Evolutionary conservation across 164 flowering plant genomes (phyloP).

Genomic region (Taxillus chinensis): DNA sequence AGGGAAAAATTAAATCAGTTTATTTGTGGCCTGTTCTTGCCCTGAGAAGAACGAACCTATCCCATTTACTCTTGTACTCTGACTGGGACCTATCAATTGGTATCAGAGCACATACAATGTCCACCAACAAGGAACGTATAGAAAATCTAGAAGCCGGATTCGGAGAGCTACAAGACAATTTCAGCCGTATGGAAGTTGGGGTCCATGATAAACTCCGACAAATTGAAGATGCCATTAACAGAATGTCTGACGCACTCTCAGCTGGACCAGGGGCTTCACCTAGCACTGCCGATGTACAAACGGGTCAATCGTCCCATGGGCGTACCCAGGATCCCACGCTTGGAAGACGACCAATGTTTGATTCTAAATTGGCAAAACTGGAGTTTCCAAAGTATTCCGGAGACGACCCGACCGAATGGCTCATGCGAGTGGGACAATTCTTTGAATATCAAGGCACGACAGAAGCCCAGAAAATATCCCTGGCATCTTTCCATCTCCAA

Average conservation of each 20-base stretch:
- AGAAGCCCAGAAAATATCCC: neutral
- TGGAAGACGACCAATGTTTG: neutral
- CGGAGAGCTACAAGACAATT: neutral
- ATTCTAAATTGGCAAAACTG: neutral
- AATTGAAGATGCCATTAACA: neutral
- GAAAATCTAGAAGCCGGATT: neutral
- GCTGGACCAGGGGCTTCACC: neutral
- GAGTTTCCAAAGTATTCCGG: neutral
- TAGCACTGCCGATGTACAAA: neutral
- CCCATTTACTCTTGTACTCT: neutral
- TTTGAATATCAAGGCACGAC: neutral
- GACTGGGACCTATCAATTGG: conserved; percentile 1
- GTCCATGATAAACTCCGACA: neutral
- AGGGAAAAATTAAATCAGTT: too few species aligned
- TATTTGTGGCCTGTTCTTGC: too few species aligned
- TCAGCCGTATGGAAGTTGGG: neutral
- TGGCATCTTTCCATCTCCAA: neutral
- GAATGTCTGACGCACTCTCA: neutral
- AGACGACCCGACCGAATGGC: neutral
- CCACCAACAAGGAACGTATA: neutral
- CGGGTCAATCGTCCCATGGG: neutral
- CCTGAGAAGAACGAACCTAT: too few species aligned
- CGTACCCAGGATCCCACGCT: neutral
- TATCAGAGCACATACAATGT: neutral
- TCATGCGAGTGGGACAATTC: neutral